phyloP scores from a whole-genome alignment of 192 early-diverging fungal species.

The Coemansia sp. region DNA sequence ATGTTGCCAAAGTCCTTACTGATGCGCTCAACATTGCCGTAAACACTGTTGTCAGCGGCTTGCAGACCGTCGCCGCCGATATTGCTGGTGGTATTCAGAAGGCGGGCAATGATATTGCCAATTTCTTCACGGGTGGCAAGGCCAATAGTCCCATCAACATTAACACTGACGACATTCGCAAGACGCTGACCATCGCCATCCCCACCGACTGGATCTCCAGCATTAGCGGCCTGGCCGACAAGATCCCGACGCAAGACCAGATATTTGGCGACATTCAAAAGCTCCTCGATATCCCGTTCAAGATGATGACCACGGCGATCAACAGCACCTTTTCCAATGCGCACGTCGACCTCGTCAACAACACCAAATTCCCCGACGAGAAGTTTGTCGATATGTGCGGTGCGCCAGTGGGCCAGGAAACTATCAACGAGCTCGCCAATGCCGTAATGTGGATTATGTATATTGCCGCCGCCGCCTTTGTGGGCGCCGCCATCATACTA shows the following conservation, averaged over 20 bases:
- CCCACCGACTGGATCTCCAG: slow-evolving; percentile 41
- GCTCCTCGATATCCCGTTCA: slow-evolving; percentile 43
- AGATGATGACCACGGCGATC: slow-evolving; percentile 21
- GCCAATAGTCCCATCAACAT: slow-evolving; percentile 10
- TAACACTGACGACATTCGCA: slow-evolving; percentile 23
- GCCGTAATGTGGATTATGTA: slow-evolving; percentile 15
- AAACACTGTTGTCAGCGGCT: slow-evolving; percentile 15
- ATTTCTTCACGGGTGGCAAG: slow-evolving; percentile 22
- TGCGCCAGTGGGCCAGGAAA: slow-evolving; percentile 29
- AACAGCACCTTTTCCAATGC: slow-evolving; percentile 12
- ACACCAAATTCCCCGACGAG: slow-evolving; percentile 14
- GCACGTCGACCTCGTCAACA: slow-evolving; percentile 14
- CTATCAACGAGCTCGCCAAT: slow-evolving; percentile 20
- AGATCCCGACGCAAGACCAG: slow-evolving; percentile 45
- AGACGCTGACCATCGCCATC: slow-evolving; percentile 30
- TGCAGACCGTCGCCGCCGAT: slow-evolving; percentile 26
- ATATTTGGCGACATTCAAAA: slow-evolving; percentile 42
- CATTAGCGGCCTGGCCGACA: slow-evolving; percentile 18
- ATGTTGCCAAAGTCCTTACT: slow-evolving; percentile 27
- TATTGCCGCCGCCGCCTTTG: slow-evolving; percentile 20
- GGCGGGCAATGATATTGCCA: slow-evolving; percentile 15
- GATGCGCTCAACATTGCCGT: slow-evolving; percentile 31
- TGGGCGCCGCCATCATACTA: slow-evolving; percentile 19
- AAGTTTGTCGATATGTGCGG: slow-evolving; percentile 27
- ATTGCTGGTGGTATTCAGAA: slow-evolving; percentile 15